Base-by-base conservation (phyloP, 2,329 filamentous ascomycete species). In the Fusarium udum region DNA sequence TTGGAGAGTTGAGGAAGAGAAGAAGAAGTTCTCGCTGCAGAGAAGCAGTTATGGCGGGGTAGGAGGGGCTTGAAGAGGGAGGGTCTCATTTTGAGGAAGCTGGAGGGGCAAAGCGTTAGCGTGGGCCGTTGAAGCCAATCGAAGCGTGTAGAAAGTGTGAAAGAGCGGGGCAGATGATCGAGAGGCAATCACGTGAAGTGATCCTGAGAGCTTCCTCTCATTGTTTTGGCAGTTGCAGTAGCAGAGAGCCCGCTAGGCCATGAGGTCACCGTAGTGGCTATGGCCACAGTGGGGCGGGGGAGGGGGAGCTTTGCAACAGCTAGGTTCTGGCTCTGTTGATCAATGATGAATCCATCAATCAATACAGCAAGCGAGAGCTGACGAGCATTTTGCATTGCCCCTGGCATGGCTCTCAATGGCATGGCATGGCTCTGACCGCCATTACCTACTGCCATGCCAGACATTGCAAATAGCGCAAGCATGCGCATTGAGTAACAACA, bases 11-110 rank as follows among this genome's bases (percentile, higher is more conserved):
- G 80, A 79, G 81, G 77, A 78, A 83, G 80, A 78, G 78, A 79
- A 78, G 82, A 84, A 82, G 82, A 84, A 82, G 82, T 80, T 83
- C 78, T 82, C 61, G 79, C 78, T 69, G 80, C 75, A 77, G 78
- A 78, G 77, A 82, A 82, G 79, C 79, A 84, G 79, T 78, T 82
- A 79, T 84, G 81, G 82, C 83, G 83, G 83, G 83, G 83, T 83
- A 84, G 83, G 83, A 84, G 83, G 83, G 83, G 83, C 83, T 80
- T 82, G 77, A 84, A 78, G 79, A 84, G 79, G 72, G 82, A 81
- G 79, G 83, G 82, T 81, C 83, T 83, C 83, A 84, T 84, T 82
- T 82, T 84, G 80, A 80, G 77, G 67, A 77, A 78, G 79, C 82
- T 84, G 78, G 82, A 83, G 82, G 82, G 82, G 80, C 78, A 79